A percentile compares a stretch with the other conserved stretches of the same genome.
phyloP scores from a whole-genome alignment of 1,284 basidiomycete species.

The Trichosporon sp. region DNA sequence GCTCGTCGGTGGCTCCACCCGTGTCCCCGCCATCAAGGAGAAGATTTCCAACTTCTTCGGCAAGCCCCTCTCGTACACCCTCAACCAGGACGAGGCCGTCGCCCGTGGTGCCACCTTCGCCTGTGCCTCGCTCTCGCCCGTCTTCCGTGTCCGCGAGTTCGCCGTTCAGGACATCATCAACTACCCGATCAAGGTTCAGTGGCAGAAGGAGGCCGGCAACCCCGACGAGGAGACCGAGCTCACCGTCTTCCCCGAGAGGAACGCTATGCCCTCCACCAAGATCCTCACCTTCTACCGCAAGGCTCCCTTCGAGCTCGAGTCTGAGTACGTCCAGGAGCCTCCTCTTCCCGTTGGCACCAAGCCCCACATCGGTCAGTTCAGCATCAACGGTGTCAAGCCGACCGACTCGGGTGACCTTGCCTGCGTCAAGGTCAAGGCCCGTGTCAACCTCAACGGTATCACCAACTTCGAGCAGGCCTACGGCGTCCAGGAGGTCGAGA shows the following conservation, averaged over 20 bases:
- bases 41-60: slow-evolving; percentile 68
- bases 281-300: slow-evolving; percentile 91
- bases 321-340: slow-evolving; percentile 71
- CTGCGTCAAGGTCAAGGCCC: slow-evolving; percentile 83
- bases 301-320: slow-evolving; percentile 81
- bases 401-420: slow-evolving; percentile 71
- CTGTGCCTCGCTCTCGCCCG: slow-evolving; percentile 89
- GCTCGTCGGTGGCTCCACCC: slow-evolving; percentile 69
- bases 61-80: slow-evolving; percentile 77
- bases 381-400: slow-evolving; percentile 72
- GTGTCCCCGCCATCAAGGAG: slow-evolving; percentile 69
- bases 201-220: slow-evolving; percentile 73
- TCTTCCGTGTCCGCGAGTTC: slow-evolving; percentile 94
- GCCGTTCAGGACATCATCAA: slow-evolving; percentile 76
- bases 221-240: slow-evolving; percentile 86
- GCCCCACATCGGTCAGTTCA: slow-evolving; percentile 78
- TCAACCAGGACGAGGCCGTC: slow-evolving; percentile 93
- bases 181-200: slow-evolving; percentile 84
- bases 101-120: slow-evolving; percentile 91
- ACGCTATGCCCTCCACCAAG: slow-evolving; percentile 86
- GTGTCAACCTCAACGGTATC: slow-evolving; percentile 81
- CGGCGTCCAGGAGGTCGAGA: slow-evolving; percentile 68
- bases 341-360: slow-evolving; percentile 74
- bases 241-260: slow-evolving; percentile 78
- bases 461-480: slow-evolving; percentile 83